Evolutionary conservation across 2,329 filamentous ascomycete genomes (phyloP), one percentile per base, ranked within the genome.

Genomic region (Tricladium varicosporioides): DNA sequence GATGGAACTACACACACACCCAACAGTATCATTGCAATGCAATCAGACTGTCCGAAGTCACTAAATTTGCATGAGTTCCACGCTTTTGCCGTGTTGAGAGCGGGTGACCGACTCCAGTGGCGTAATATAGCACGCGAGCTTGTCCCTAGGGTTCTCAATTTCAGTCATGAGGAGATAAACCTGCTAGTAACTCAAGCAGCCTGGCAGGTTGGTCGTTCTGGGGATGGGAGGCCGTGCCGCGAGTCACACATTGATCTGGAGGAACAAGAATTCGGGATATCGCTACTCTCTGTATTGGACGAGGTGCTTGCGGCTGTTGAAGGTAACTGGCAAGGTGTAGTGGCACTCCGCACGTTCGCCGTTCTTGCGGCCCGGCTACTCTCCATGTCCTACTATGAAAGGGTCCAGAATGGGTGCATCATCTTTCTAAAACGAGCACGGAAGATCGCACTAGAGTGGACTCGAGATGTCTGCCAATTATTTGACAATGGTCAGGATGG

Each of bases 61-160:
- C 71, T 88, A 57, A 73, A 77, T 0, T 57, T 83, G 0, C 75
- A 78, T 0, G 82, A 87, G 51, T 86, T 77, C 65, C 79, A 80
- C 50, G 72, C 76, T 0, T 75, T 85, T 13, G 72, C 74, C 0
- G 65, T 75, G 0, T 60, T 86, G 4, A 74, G 78, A 0, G 64
- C 78, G 1, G 82, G 82, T 0, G 57, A 74, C n/a, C 63, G 68
- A 1, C 68, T 84, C 14, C 79, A 83, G 51, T 86, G 81, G 78
- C 63, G 73, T 7, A 86, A 84, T 51, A 76, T 87, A 2, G 64
- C 83, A 0, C 63, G 72, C 1, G 77, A 85, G 62, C 67, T 87
- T 1, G 67, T 70, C 0, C 70, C 72, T 2, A 75, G 78, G 0
- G 71, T 71, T 0, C 52, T 87, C 0, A 76, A 82, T 46, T 77